These are phyloP conservation scores for Ensete glaucum DNA, from an alignment of 176 grass and related monocot genomes.

Conservation along the genomic window DNA sequence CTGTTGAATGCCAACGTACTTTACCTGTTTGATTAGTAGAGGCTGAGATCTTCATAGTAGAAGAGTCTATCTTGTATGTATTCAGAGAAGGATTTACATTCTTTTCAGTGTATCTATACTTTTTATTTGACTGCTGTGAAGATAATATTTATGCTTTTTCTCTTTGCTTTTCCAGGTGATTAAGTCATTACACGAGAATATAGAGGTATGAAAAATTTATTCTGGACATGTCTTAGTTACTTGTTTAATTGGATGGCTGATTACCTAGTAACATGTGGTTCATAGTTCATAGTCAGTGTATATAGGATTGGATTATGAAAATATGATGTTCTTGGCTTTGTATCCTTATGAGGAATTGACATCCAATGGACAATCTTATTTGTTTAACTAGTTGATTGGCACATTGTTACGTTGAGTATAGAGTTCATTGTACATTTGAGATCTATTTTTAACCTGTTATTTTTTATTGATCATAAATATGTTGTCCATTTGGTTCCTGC, in stretches of 20 bases:
- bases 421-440: no score
- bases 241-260: background rate
- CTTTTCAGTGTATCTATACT: background rate
- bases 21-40: no score
- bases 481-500: background rate
- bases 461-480: background rate
- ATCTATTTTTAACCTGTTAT: background rate
- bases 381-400: background rate
- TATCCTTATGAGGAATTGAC: background rate
- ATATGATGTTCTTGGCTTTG: background rate
- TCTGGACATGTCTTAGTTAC: background rate
- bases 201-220: slow-evolving; percentile 27
- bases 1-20: no score
- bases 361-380: background rate
- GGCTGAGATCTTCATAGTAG: no score
- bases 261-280: background rate
- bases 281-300: background rate
- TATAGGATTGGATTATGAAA: no score
- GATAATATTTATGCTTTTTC: slow-evolving; percentile 1
- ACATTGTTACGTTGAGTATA: background rate
- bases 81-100: background rate
- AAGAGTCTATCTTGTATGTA: no score
- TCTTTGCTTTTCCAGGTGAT: slow-evolving; percentile 34
- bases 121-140: background rate
- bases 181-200: slow-evolving; percentile 39